Base-by-base conservation (phyloP, 192 early-diverging fungal species). In the Coemansia sp. region DNA sequence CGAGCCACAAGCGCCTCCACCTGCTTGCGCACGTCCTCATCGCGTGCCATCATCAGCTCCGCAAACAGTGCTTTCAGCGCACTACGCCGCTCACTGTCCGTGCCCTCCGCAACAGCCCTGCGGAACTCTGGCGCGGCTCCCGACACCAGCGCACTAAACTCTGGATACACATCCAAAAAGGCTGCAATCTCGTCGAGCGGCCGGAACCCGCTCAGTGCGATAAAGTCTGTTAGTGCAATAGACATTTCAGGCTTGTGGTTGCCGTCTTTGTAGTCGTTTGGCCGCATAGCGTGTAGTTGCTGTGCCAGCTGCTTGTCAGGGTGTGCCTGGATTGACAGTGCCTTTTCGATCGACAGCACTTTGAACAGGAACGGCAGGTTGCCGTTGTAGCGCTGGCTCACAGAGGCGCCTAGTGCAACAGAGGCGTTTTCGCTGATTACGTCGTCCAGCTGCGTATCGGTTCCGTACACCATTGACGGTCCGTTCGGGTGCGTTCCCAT, bases 161-260 rank as follows among this genome's bases (percentile, higher is more conserved):
- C 94, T 14, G 94, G 93, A 76, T 88, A 96, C 18, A 61, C 64
- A 2, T 73, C 69, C 52, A 97, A 66, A 68, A 86, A 79, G 5
- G 31, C 54, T 2, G 67, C 68, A 59, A 99, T 96, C 68, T 96
- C 88, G 17, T 83, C 56, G 53, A 96, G 79, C 1, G 92, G 89
- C 31, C 90, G 81, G 84, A 99, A 99, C 24, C 91, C 93, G 74
- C 93, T 96, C 49, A 99, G 84, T 2, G 92, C 94, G 68, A 95
- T 91, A 73, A 99, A 99, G 14, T 88, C 88, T 11, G 97, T 97
- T 36, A 99, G 74, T 8, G 94, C 97, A 58, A 99, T 82, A 5
- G 97, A 93, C 93, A 99, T 97, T 68, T 99, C 94, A 3, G 95
- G 95, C 84, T 97, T 93, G 68, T 95, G 89, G 76, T 96, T 94